A percentile compares a stretch with the other conserved stretches of the same genome.
These are phyloP conservation scores for Letharia lupina DNA, from an alignment of 495 filamentous ascomycete genomes.

Conservation along the genomic window DNA sequence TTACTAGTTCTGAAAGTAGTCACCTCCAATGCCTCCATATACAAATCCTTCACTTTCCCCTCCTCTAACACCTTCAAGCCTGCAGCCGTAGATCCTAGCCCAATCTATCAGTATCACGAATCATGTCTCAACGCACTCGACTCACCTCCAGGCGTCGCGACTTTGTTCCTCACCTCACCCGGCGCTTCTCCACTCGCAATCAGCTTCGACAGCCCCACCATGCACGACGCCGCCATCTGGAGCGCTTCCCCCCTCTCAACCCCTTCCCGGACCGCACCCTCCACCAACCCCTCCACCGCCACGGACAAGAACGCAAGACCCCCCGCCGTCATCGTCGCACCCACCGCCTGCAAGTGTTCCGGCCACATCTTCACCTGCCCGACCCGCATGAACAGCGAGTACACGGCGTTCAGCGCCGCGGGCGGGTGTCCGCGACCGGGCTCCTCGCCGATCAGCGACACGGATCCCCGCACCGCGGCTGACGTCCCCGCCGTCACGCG, in stretches of 20 bases:
- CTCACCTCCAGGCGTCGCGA: constrained; percentile 23
- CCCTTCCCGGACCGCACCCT: constrained; percentile 22
- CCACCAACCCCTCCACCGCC: constrained; percentile 22
- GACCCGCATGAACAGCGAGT: constrained; percentile 32
- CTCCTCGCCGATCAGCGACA: constrained; percentile 19
- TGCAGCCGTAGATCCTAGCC: constrained; percentile 13
- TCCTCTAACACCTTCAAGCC: constrained; percentile 21
- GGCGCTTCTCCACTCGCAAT: constrained; percentile 17
- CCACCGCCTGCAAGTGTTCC: constrained; percentile 14
- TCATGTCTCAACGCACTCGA: neutral
- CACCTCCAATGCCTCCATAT: constrained; percentile 5
- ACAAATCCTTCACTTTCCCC: constrained; percentile 20
- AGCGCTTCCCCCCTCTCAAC: constrained; percentile 20
- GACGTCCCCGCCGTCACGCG: constrained; percentile 30
- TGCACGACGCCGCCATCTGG: constrained; percentile 20
- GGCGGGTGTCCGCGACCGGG: neutral
- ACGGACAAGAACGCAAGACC: constrained; percentile 21
- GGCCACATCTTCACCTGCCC: constrained; percentile 18
- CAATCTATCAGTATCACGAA: neutral
- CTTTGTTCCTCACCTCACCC: constrained; percentile 18
- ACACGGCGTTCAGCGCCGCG: neutral
- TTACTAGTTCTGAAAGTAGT: neutral
- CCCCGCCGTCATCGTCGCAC: constrained; percentile 18
- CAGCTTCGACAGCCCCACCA: constrained; percentile 29
- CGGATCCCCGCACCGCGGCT: constrained; percentile 19